Evolutionary conservation across 805 yeast genomes (phyloP).

Genomic region (Lipomyces lipofer): DNA sequence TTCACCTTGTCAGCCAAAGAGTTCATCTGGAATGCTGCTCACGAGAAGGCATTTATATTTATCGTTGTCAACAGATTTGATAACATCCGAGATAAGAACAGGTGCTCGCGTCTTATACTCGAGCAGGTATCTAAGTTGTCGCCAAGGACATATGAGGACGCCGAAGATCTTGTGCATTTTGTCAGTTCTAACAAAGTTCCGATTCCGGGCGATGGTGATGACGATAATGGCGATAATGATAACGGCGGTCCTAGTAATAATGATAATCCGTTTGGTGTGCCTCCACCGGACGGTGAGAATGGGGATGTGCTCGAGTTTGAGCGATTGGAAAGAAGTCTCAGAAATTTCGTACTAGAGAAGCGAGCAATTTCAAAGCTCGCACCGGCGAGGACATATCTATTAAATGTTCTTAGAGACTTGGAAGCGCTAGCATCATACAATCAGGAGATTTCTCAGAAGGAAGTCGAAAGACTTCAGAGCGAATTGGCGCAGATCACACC

Average conservation of each 20-base stretch:
- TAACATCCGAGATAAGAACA: constrained; percentile 73
- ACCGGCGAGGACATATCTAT: constrained; percentile 87
- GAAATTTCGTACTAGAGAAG: constrained; percentile 85
- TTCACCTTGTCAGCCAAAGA: constrained; percentile 93
- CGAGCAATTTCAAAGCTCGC: constrained; percentile 83
- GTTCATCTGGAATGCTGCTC: constrained; percentile 84
- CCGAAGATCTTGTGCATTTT: constrained; percentile 91
- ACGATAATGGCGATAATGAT: constrained; percentile 39
- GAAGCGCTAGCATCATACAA: constrained; percentile 62
- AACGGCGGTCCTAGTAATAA: constrained; percentile 26
- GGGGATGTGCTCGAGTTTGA: constrained; percentile 56
- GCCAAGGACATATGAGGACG: constrained; percentile 87
- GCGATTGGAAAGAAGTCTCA: constrained; percentile 75
- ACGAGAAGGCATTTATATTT: constrained; percentile 87
- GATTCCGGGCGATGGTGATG: constrained; percentile 43
- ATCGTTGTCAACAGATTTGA: constrained; percentile 94
- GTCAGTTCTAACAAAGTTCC: constrained; percentile 64
- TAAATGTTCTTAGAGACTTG: constrained; percentile 69
- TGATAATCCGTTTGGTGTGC: no score
- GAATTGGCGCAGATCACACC: constrained; percentile 65
- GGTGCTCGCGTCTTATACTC: constrained; percentile 73
- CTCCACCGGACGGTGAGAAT: constrained; percentile 33
- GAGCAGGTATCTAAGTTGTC: constrained; percentile 83
- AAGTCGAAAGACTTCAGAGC: constrained; percentile 48
- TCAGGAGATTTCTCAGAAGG: constrained; percentile 52